A percentile compares a stretch with the other conserved stretches of the same genome.
Evolutionary conservation across 495 filamentous ascomycete species (phyloP).

Genomic region (Podospora pseudocomata): DNA sequence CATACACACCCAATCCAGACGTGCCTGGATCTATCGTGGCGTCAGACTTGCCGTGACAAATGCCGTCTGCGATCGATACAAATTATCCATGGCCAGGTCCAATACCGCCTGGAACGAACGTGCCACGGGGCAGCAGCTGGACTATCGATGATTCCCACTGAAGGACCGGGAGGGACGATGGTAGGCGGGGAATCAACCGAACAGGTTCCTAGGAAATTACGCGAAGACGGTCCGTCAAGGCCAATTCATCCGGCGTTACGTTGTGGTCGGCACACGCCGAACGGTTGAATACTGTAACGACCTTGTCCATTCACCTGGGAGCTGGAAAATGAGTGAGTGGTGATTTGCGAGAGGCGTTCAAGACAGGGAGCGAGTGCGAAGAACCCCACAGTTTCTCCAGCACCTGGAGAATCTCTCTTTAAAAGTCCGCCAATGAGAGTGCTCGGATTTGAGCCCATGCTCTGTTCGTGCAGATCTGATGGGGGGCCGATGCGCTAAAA

Average conservation of each 20-base stretch:
- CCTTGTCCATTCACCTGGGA: conserved; percentile 1
- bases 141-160: background rate
- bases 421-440: conserved; percentile 27
- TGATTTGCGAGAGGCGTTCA: background rate
- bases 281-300: background rate
- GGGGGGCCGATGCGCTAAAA: background rate
- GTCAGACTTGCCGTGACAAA: conserved; percentile 6
- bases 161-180: background rate
- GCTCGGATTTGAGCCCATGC: background rate
- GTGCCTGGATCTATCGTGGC: conserved; percentile 1
- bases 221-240: conserved; percentile 1
- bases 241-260: conserved; percentile 5
- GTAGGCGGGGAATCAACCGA: background rate
- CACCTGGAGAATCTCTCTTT: conserved; percentile 23
- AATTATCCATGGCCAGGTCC: background rate
- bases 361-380: conserved; percentile 3
- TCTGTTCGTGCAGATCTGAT: conserved; percentile 14
- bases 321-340: background rate
- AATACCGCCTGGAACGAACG: background rate
- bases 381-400: conserved; percentile 26
- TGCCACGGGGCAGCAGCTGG: background rate
- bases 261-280: conserved; percentile 1
- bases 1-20: background rate
- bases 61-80: conserved; percentile 2
- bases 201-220: background rate